Evolutionary conservation across 371 early-diverging fungal genomes (phyloP), one percentile per base, ranked within the genome.

Genomic region (Mucor lusitanicus): DNA sequence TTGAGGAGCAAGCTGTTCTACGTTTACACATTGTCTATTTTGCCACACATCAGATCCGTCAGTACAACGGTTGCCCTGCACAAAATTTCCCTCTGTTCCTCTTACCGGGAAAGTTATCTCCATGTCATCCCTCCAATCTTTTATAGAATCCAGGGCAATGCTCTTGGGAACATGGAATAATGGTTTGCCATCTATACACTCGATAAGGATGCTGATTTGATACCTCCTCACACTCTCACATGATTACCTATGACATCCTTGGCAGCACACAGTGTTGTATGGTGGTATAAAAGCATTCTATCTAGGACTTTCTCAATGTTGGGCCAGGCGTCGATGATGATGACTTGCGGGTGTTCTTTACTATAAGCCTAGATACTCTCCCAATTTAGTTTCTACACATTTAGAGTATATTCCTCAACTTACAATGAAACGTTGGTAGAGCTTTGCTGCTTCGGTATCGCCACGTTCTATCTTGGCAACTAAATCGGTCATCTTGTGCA

Each of bases 401-500:
- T 12, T 19, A 35, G 28, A 30, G 19, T 25, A 30, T 32, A 30
- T 0, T 15, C 4, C 17, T 8, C 5, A 25, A 27, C 61, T 69
- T 73, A 79, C 82, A 62, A 58, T 56, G 54, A 84, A 84, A 5
- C 71, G 61, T 15, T 74, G 64, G 53, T 74, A 80, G 9, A 77
- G 56, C 4, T 27, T 50, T 33, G 63, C 37, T 1, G 78, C 78
- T 9, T 75, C 69, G 3, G 27, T 53, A 63, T 81, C 77, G 1
- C 77, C 80, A 25, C 71, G 71, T 44, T 75, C 59, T 59, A 78
- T 67, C 54, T 72, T 77, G 7, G 71, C 77, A 21, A 78, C 67
- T 28, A 80, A 62, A 65, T 84, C 84, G 15, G 80, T 80, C 63
- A 84, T 70, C 69, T 84, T 84, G 56, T 84, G 84, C 3, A 84